A percentile compares a stretch with the other conserved stretches of the same genome.
phyloP scores from a whole-genome alignment of 2,329 filamentous ascomycete species.

The Fusarium sulawesiense region DNA sequence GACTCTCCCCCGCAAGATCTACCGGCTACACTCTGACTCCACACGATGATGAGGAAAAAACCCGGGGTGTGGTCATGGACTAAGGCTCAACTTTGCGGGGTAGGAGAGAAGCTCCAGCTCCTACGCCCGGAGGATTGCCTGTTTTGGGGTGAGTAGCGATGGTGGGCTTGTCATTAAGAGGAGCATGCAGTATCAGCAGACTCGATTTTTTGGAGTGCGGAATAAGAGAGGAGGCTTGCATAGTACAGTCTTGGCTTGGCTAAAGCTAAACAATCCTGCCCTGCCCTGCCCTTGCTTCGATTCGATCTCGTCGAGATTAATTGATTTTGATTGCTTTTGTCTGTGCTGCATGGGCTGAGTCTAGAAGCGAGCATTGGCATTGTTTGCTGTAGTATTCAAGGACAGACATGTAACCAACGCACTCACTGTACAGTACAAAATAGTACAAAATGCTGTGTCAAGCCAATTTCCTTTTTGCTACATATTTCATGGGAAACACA shows the following conservation, averaged over 20 bases:
- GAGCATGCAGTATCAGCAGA: slow-evolving; percentile 23
- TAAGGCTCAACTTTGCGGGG: slow-evolving; percentile 41
- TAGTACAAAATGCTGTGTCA: slow-evolving; percentile 13
- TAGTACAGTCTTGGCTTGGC: slow-evolving; percentile 23
- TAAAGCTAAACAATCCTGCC: no score
- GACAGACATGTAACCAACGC: slow-evolving; percentile 5
- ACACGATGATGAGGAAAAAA: slow-evolving; percentile 27
- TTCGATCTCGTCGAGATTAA: neutral
- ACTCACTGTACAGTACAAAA: neutral
- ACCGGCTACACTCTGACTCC: slow-evolving; percentile 12
- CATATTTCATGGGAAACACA: slow-evolving; percentile 8
- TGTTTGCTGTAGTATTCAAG: slow-evolving; percentile 14
- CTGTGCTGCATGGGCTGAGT: slow-evolving; percentile 28
- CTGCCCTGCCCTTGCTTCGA: neutral
- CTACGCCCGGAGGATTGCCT: slow-evolving; percentile 40
- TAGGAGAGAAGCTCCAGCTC: slow-evolving; percentile 30
- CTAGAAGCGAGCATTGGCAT: slow-evolving; percentile 35
- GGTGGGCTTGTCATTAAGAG: slow-evolving; percentile 29
- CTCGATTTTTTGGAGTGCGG: neutral
- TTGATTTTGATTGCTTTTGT: slow-evolving; percentile 11
- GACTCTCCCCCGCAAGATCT: slow-evolving; percentile 44
- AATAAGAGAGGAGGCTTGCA: slow-evolving; percentile 10
- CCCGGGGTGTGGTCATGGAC: slow-evolving; percentile 22
- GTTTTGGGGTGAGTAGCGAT: slow-evolving; percentile 41
- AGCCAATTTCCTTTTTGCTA: slow-evolving; percentile 9